These are phyloP conservation scores for Stephanodiscus minutulus DNA, from an alignment of 108 stramenopile genomes.

Conservation along the genomic window DNA sequence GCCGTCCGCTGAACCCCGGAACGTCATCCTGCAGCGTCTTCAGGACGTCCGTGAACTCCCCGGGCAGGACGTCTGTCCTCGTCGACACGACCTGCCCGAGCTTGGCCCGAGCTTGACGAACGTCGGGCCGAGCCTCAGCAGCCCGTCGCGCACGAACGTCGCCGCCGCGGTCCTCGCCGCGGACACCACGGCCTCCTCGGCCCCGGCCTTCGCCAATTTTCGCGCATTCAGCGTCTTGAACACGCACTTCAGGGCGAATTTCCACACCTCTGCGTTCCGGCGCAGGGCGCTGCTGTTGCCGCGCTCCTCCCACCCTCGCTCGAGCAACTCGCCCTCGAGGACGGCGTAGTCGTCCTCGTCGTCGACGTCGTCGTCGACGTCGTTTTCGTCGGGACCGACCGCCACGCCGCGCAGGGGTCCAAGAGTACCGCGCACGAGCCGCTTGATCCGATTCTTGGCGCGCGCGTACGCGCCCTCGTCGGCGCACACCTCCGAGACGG, in stretches of 20 bases:
- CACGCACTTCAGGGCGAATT: slow-evolving; percentile 79
- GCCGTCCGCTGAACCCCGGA: slow-evolving; percentile 85
- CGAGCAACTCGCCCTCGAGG: slow-evolving; percentile 73
- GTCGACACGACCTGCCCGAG: slow-evolving; percentile 75
- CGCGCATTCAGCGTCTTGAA: slow-evolving; percentile 77
- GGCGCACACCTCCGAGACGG: slow-evolving; percentile 66
- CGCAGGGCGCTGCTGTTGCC: slow-evolving; percentile 63
- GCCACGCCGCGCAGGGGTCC: slow-evolving; percentile 40
- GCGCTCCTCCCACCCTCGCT: slow-evolving; percentile 78
- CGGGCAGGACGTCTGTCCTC: slow-evolving; percentile 89
- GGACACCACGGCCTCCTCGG: slow-evolving; percentile 64
- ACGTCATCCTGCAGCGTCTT: slow-evolving; percentile 94
- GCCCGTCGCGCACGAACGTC: slow-evolving; percentile 82
- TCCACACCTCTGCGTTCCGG: slow-evolving; percentile 89
- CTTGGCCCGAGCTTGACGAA: slow-evolving; percentile 95
- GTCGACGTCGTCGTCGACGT: slow-evolving; percentile 25
- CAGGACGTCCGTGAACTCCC: slow-evolving; percentile 88
- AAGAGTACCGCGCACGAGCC: slow-evolving; percentile 56
- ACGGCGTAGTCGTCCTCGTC: slow-evolving; percentile 41
- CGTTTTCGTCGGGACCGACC: slow-evolving; percentile 7
- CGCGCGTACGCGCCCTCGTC: slow-evolving; percentile 61
- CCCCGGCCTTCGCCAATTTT: slow-evolving; percentile 72
- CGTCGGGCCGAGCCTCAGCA: slow-evolving; percentile 89
- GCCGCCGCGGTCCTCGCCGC: slow-evolving; percentile 76
- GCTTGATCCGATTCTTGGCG: slow-evolving; percentile 60